Evolutionary conservation across 768 basidiomycete species (phyloP), one percentile per base, ranked within the genome.

Genomic region (Omphalotus guepiniiformis): DNA sequence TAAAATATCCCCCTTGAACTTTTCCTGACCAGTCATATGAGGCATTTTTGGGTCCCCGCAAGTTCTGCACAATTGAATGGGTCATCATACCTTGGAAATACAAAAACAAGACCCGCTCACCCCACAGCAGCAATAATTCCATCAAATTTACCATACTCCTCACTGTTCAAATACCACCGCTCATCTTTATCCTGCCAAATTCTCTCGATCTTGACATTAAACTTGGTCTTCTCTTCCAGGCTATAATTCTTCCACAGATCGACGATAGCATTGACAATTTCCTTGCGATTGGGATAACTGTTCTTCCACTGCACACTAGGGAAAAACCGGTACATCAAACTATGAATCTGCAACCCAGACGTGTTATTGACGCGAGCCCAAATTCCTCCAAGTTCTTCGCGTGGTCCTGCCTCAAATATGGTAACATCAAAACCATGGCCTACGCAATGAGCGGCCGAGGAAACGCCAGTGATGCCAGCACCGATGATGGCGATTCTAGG

Each of bases 341-440:
- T 47, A 28, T 47, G 46, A 15, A 47, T 47, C 32, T 47, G 46
- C 12, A 47, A 36, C 6, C 46, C 46, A n/a, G 46, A 47, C 19
- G 46, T 47, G 21, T 27, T 39, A 21, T 47, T 47, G 27, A 47
- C 46, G 28, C 46, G 46, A n/a, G 46, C 46, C 46, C 46, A 47
- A 3, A 47, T 47, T 11, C 46, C 46, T 12, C 46, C 46, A 19
- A 47, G 27, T 18, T 39, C 37, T 22, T 19, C 21, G 8, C 38
- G 15, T 22, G 35, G 34, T n/a, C 46, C 46, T 5, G 35, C 35
- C 16, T 47, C 46, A 13, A 47, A 47, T 6, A 47, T 29, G 2
- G 23, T 28, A 6, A 47, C 46, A 13, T 47, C 46, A 32, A 47
- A 47, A 19, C 46, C 46, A 25, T 47, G 46, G 3, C 46, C 46